Evolutionary conservation across 2,329 filamentous ascomycete genomes (phyloP).

Genomic region (Celoporthe dispersa): DNA sequence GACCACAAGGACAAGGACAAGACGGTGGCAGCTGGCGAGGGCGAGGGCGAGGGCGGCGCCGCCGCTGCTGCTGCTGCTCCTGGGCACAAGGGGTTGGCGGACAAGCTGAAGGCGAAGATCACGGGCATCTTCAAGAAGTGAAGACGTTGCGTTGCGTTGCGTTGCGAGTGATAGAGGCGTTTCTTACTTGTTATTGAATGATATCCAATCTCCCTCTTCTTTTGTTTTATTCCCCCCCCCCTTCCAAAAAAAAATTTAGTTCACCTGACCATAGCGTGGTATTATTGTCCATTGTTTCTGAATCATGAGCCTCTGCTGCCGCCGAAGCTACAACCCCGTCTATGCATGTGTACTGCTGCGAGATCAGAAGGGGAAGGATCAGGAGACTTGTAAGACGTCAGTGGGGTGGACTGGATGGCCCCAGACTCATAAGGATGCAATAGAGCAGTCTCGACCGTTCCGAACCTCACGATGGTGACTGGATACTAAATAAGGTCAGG

Average conservation of each 20-base stretch:
- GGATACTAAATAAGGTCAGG: too few relatives aligned
- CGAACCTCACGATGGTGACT: background rate
- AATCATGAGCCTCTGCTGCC: background rate
- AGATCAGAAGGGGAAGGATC: background rate
- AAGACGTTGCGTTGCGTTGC: background rate
- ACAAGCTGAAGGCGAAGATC: constrained; percentile 62
- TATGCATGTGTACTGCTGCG: background rate
- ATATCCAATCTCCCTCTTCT: background rate
- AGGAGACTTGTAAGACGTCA: background rate
- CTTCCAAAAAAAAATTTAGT: background rate
- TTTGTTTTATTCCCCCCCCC: background rate
- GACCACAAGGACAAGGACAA: constrained; percentile 31
- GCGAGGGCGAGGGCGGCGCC: constrained; percentile 24
- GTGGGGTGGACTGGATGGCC: background rate
- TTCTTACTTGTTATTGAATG: background rate
- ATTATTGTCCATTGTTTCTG: background rate
- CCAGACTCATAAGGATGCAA: background rate
- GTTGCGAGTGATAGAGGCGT: background rate
- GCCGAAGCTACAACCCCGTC: background rate
- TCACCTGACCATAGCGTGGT: background rate
- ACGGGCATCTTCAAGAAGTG: constrained; percentile 55
- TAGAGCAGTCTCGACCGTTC: background rate
- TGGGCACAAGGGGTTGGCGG: constrained; percentile 51
- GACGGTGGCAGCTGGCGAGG: constrained; percentile 31
- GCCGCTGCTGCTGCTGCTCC: background rate